phyloP scores from a whole-genome alignment of 768 basidiomycete genomes.

The Candolleomyces efflorescens region DNA sequence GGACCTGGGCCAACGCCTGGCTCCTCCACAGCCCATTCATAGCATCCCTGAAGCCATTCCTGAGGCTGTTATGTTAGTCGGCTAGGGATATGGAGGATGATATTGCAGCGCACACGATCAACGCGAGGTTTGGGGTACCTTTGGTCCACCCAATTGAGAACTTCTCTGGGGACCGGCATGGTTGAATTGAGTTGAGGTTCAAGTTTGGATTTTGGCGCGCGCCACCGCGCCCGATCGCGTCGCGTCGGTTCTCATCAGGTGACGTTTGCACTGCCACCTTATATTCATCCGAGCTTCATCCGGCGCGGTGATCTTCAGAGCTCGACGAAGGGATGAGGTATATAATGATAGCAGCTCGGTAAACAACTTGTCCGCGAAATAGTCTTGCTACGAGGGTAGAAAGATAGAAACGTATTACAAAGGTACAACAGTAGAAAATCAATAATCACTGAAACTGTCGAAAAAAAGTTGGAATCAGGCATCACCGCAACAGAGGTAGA shows the following conservation, averaged over 20 bases:
- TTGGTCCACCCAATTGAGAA: constrained; percentile 50
- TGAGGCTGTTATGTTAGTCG: constrained; percentile 21
- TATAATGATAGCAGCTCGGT: no score
- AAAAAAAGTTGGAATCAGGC: neutral
- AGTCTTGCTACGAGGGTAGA: no score
- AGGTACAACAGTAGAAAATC: no score
- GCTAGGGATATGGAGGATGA: neutral
- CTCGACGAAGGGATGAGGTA: no score
- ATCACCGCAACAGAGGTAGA: no score
- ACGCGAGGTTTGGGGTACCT: constrained; percentile 59
- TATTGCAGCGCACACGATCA: constrained; percentile 46
- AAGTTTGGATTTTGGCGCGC: neutral
- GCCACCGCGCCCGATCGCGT: neutral
- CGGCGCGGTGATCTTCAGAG: no score
- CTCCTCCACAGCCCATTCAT: constrained; percentile 54
- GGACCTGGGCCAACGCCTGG: constrained; percentile 38
- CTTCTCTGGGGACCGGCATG: constrained; percentile 28
- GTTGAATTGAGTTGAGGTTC: constrained; percentile 7
- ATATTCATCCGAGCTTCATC: no score
- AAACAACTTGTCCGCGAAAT: no score
- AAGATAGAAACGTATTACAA: no score
- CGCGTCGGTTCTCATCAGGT: no score
- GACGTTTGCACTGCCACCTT: no score
- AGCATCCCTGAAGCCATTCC: constrained; percentile 79
- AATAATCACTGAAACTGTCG: neutral